These are phyloP conservation scores for Boletellus sp. DNA, from an alignment of 1,284 basidiomycete genomes.

Conservation along the genomic window DNA sequence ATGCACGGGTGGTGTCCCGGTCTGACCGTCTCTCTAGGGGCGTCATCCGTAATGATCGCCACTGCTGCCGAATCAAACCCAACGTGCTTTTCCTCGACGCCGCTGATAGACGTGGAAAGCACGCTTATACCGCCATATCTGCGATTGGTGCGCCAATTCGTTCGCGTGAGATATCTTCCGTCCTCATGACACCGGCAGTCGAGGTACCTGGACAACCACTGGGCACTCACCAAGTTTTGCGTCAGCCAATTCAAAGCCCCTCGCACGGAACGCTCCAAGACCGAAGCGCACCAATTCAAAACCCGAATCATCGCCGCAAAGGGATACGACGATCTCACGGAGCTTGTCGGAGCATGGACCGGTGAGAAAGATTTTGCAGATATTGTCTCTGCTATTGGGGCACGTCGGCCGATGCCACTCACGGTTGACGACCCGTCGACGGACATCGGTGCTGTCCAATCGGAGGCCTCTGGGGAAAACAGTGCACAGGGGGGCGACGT, in stretches of 20 bases:
- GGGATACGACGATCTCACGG: conserved; percentile 57
- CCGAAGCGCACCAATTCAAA: conserved; percentile 55
- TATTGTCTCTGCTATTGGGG: conserved; percentile 52
- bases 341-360: conserved; percentile 55
- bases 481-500: not conserved
- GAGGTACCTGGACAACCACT: conserved; percentile 75
- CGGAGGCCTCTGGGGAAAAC: not conserved
- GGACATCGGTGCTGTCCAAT: not conserved
- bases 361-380: conserved; percentile 61
- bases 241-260: conserved; percentile 73
- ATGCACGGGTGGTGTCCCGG: not conserved
- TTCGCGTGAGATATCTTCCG: not conserved
- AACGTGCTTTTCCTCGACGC: conserved; percentile 74
- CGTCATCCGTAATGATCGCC: conserved; percentile 95
- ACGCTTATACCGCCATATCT: conserved; percentile 77
- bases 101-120: conserved; percentile 66
- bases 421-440: conserved; percentile 5
- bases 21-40: conserved; percentile 46
- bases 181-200: conserved; percentile 36
- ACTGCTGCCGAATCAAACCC: conserved; percentile 93
- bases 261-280: conserved; percentile 53
- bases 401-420: conserved; percentile 33
- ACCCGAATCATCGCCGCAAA: conserved; percentile 62
- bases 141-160: conserved; percentile 56
- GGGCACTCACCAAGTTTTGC: conserved; percentile 91